phyloP scores from a whole-genome alignment of 352 stramenopile species.

The Thalassiosira livingstoniorum region DNA sequence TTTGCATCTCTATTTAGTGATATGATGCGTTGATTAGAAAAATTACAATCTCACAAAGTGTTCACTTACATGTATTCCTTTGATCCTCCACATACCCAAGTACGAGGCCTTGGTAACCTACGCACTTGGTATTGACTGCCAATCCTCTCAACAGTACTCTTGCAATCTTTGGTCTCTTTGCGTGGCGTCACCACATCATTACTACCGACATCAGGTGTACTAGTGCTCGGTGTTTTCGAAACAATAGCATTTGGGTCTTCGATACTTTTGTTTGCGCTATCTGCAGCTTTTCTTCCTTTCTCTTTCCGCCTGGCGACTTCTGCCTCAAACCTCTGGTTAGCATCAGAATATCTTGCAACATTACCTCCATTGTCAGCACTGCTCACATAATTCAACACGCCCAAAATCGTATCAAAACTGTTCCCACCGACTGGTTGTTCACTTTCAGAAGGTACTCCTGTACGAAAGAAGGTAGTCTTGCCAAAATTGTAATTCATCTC shows the following conservation, averaged over 20 bases:
- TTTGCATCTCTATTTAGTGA: not conserved
- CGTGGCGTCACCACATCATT: too few relatives aligned
- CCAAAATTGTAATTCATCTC: slow-evolving; percentile 50
- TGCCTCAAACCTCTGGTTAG: slow-evolving; percentile 10
- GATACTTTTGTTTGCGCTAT: too few relatives aligned
- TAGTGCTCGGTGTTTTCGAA: too few relatives aligned
- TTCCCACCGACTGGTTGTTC: not conserved
- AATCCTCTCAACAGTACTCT: too few relatives aligned
- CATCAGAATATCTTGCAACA: slow-evolving; percentile 1
- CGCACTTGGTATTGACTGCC: slow-evolving; percentile 43
- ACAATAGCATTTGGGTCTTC: too few relatives aligned
- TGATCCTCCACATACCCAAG: slow-evolving; percentile 3
- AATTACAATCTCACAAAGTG: not conserved
- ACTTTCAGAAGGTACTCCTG: not conserved
- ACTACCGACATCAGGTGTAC: too few relatives aligned
- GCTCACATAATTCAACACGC: slow-evolving; percentile 14
- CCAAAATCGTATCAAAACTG: slow-evolving; percentile 23
- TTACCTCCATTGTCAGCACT: too few relatives aligned
- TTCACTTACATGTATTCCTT: slow-evolving; percentile 37
- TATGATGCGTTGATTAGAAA: not conserved
- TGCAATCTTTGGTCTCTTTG: too few relatives aligned
- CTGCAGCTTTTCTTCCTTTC: not conserved
- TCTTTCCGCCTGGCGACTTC: slow-evolving; percentile 17
- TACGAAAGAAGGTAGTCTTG: slow-evolving; percentile 23
- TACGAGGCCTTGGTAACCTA: slow-evolving; percentile 26